Evolutionary conservation across 108 stramenopile species (phyloP), one percentile per base, ranked within the genome.

Genomic region (Nitzschia sp.): DNA sequence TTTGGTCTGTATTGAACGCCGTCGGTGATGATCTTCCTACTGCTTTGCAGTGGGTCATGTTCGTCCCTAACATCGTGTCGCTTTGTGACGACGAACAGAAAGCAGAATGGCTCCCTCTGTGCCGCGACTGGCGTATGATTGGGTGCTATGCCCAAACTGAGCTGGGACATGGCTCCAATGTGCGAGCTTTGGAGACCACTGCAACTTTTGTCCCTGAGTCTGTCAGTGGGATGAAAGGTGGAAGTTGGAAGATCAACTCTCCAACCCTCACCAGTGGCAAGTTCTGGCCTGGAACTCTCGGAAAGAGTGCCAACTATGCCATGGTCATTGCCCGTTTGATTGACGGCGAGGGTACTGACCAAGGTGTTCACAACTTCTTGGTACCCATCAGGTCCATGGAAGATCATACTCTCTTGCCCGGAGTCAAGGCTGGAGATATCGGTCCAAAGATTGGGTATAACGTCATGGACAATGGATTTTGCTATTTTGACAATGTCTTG

Each of bases 371-470:
- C 75, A 96, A 95, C 70, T 98, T 98, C 70, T 71, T 98, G 25
- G 96, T 98, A 10, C 98, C 87, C 8, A 44, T 97, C 1, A 86
- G 96, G 6, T 83, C 82, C 53, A 83, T 91, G 72, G 82, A 94
- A 19, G 70, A 83, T 71, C 87, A 89, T 74, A 77, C 83, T 0
- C 68, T 94, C 3, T 57, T 98, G 41, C 91, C 91, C 0, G 96
- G 98, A 17, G 94, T 98, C 8, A 79, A 75, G 34, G 87, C 90
- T 8, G 98, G 98, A 3, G 98, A 98, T 73, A 92, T 97, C 41
- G 98, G 98, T 15, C 95, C 95, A 41, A 98, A 98, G 72, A 95
- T 96, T 71, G 85, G 88, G n/a, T 96, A 96, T 80, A 96, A 94
- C 73, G 89, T 83, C 61, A 95, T 97, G 94, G 98, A 98, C 81